Evolutionary conservation across 306 rosid species (phyloP).

Genomic region (Parietaria judaica): DNA sequence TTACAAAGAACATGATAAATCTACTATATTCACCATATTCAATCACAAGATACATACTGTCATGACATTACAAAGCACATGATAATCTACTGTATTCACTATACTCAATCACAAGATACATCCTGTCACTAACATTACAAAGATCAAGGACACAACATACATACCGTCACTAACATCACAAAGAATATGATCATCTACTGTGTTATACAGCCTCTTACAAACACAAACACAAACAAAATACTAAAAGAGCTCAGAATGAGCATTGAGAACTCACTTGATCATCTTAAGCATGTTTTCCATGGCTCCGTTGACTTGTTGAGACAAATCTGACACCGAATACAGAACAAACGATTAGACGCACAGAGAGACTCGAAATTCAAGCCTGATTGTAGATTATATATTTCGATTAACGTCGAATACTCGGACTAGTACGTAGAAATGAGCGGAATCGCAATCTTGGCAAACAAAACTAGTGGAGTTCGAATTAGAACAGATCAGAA

Average conservation of each 20-base stretch:
- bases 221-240: no score
- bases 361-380: background rate
- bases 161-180: background rate
- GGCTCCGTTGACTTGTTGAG: constrained; percentile 48
- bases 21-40: constrained; percentile 30
- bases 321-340: constrained; percentile 35
- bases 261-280: constrained; percentile 32
- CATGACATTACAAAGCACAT: no score
- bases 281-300: constrained; percentile 79
- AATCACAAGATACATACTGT: background rate
- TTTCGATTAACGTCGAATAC: background rate
- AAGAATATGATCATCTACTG: no score
- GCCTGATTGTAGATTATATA: background rate
- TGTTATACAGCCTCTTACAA: no score
- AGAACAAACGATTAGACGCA: background rate
- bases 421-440: background rate
- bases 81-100: constrained; percentile 26
- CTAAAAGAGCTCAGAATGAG: no score
- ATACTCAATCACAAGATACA: background rate
- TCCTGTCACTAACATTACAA: no score
- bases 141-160: background rate
- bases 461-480: background rate
- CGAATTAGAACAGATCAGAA: background rate
- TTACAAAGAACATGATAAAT: no score
- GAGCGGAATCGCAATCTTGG: background rate